A percentile compares a stretch with the other conserved stretches of the same genome.
Evolutionary conservation across 306 rosid species (phyloP).

Genomic region (Albizia julibrissin): DNA sequence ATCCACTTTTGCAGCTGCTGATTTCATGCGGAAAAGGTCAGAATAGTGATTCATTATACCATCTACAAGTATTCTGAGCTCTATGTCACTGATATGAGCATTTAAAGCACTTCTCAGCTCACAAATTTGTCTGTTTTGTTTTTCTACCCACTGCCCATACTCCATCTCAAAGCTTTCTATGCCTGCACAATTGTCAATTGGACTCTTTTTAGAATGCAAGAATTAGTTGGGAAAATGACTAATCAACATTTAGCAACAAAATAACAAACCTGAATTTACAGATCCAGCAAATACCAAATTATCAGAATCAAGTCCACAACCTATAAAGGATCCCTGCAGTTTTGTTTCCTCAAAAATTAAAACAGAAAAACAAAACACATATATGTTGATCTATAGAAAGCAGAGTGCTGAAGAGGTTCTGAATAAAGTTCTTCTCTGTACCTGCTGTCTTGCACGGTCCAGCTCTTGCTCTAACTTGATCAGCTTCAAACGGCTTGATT

Average conservation of each 20-base stretch:
- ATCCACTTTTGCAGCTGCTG: slow-evolving; percentile 81
- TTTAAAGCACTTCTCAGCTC: slow-evolving; percentile 69
- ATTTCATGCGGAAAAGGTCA: slow-evolving; percentile 77
- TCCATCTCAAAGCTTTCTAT: slow-evolving; percentile 72
- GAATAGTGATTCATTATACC: slow-evolving; percentile 70
- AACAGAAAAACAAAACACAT: neutral
- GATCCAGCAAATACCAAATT: slow-evolving; percentile 57
- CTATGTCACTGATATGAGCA: slow-evolving; percentile 57
- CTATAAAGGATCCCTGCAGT: slow-evolving; percentile 69
- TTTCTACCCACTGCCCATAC: slow-evolving; percentile 83
- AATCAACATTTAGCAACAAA: slow-evolving; percentile 28
- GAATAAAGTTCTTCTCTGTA: slow-evolving; percentile 34
- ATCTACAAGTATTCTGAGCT: slow-evolving; percentile 69
- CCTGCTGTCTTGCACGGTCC: slow-evolving; percentile 76
- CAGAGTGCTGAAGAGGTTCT: slow-evolving; percentile 20
- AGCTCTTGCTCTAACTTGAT: slow-evolving; percentile 80
- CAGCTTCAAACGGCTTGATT: slow-evolving; percentile 83
- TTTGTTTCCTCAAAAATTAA: slow-evolving; percentile 31
- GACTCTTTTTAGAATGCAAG: slow-evolving; percentile 28
- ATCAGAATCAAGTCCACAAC: slow-evolving; percentile 55
- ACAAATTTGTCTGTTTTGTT: slow-evolving; percentile 61
- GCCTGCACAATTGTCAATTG: slow-evolving; percentile 45
- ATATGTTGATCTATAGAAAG: slow-evolving; percentile 11
- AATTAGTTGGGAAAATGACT: slow-evolving; percentile 17
- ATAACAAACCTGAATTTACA: slow-evolving; percentile 63